These are phyloP conservation scores for Aspergillus phoenicis DNA, from an alignment of 2,329 filamentous ascomycete species.

Conservation along the genomic window DNA sequence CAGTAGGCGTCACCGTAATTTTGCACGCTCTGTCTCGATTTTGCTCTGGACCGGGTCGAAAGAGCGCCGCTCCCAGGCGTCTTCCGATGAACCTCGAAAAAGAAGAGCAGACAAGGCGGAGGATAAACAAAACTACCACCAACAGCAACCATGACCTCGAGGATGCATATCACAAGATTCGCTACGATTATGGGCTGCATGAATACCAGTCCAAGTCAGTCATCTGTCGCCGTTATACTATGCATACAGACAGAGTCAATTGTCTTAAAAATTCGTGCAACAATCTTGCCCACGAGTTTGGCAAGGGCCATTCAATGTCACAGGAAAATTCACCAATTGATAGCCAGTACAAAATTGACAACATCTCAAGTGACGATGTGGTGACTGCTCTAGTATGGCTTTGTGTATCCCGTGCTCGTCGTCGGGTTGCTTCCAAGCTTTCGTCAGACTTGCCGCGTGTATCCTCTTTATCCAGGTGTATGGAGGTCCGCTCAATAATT, in stretches of 20 bases:
- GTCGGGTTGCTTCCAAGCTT: neutral
- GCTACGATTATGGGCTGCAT: neutral
- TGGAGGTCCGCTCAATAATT: neutral
- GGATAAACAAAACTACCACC: neutral
- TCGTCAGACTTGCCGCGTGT: neutral
- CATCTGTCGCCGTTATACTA: neutral
- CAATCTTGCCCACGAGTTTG: neutral
- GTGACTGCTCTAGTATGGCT: neutral
- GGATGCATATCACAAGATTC: neutral
- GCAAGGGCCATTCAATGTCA: neutral
- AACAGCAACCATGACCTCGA: neutral
- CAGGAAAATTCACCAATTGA: neutral
- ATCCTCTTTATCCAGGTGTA: neutral
- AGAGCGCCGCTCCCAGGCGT: neutral
- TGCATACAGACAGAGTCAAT: neutral
- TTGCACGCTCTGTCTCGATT: neutral
- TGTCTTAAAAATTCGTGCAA: neutral
- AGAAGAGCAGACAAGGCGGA: neutral
- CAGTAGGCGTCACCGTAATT: neutral
- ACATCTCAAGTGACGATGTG: neutral
- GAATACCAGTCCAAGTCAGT: neutral
- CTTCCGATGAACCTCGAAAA: neutral
- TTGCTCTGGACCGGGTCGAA: neutral
- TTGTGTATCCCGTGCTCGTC: neutral
- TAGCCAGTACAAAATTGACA: neutral